Evolutionary conservation across 108 stramenopile genomes (phyloP).

Genomic region (Mediolabrus comicus): DNA sequence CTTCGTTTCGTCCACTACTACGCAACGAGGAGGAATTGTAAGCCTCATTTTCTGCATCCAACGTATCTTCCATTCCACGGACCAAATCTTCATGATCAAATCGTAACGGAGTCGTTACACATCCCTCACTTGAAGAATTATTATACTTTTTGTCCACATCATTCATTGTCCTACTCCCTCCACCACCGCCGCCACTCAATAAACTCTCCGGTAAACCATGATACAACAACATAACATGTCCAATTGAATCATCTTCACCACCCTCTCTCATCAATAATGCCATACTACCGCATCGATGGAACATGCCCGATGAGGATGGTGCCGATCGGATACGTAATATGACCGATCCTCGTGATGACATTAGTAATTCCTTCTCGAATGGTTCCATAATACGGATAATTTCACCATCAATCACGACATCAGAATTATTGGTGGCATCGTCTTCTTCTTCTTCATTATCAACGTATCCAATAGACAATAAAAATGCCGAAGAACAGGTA

Average conservation of each 20-base stretch:
- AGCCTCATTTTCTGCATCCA: conserved; percentile 30
- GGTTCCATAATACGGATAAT: conserved; percentile 51
- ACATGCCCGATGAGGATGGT: conserved; percentile 25
- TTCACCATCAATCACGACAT: conserved; percentile 21
- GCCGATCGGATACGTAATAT: conserved; percentile 68
- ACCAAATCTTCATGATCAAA: conserved; percentile 22
- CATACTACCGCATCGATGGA: conserved; percentile 27
- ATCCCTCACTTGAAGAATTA: conserved; percentile 13
- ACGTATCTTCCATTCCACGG: conserved; percentile 11
- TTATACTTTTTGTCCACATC: neutral
- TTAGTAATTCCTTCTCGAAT: conserved; percentile 53
- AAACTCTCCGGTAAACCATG: conserved; percentile 23
- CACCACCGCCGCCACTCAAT: neutral
- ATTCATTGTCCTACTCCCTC: neutral
- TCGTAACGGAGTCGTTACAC: conserved; percentile 41
- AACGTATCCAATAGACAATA: conserved; percentile 52
- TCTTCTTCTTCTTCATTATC: neutral
- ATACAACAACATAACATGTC: conserved; percentile 25
- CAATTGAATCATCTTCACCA: neutral
- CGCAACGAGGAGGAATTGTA: conserved; percentile 7
- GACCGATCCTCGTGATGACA: conserved; percentile 16
- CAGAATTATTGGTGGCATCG: neutral
- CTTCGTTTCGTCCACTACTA: neutral
- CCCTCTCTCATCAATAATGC: conserved; percentile 30
- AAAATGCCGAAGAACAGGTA: conserved; percentile 59